Evolutionary conservation across 805 yeast species (phyloP).

Genomic region (Myxozyma nipponensis): DNA sequence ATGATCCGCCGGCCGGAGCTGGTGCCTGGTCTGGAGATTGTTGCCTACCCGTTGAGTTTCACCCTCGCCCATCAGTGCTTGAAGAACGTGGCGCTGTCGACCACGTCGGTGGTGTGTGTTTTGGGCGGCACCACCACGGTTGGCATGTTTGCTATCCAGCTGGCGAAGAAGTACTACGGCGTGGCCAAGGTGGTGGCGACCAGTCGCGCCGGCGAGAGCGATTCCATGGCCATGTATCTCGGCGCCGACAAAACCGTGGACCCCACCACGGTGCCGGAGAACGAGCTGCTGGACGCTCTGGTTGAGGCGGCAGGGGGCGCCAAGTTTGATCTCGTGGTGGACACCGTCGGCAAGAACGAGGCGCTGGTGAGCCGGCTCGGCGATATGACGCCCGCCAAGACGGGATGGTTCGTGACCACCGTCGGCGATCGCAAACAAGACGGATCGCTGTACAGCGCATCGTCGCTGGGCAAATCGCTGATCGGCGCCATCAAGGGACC

Average conservation of each 20-base stretch:
- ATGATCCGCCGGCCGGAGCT: slow-evolving; percentile 47
- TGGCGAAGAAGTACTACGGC: slow-evolving; percentile 49
- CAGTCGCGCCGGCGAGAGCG: slow-evolving; percentile 48
- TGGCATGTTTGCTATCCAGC: slow-evolving; percentile 53
- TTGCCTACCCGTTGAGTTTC: slow-evolving; percentile 60
- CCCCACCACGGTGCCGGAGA: slow-evolving; percentile 47
- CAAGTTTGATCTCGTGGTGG: slow-evolving; percentile 57
- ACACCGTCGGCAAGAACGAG: slow-evolving; percentile 58
- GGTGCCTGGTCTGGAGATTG: slow-evolving; percentile 53
- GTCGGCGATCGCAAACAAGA: slow-evolving; percentile 47
- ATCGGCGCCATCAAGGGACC: slow-evolving; percentile 35
- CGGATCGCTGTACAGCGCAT: slow-evolving; percentile 29
- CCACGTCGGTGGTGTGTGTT: slow-evolving; percentile 51
- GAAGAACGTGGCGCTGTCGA: slow-evolving; percentile 39
- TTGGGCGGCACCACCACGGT: slow-evolving; percentile 75
- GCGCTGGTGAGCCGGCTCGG: slow-evolving; percentile 47
- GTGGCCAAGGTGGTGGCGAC: slow-evolving; percentile 54
- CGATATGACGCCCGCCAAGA: slow-evolving; percentile 43
- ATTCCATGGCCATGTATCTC: slow-evolving; percentile 41
- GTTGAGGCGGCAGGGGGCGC: slow-evolving; percentile 32
- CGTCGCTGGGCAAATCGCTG: slow-evolving; percentile 28
- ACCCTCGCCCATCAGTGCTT: slow-evolving; percentile 56
- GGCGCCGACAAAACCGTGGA: slow-evolving; percentile 63
- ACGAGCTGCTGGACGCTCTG: slow-evolving; percentile 31
- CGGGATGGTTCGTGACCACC: slow-evolving; percentile 51